Evolutionary conservation across 2,329 filamentous ascomycete genomes (phyloP).

Genomic region (Trichoderma citrinoviride): DNA sequence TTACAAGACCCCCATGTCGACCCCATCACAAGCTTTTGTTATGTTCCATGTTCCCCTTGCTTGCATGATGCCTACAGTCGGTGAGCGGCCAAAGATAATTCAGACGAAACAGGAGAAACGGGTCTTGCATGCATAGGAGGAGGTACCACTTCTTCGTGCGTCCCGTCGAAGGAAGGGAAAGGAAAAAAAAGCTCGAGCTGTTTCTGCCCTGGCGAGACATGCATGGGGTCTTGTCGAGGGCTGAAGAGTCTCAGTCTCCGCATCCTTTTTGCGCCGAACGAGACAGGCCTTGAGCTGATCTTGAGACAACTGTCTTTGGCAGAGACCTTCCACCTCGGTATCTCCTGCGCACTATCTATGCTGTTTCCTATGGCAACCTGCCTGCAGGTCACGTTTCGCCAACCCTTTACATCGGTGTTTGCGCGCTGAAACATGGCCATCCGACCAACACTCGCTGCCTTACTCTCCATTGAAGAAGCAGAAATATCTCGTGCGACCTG

Average conservation of each 20-base stretch:
- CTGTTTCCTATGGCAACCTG: neutral
- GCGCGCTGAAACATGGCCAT: neutral
- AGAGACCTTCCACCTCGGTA: neutral
- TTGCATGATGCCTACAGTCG: slow-evolving; percentile 8
- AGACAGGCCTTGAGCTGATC: neutral
- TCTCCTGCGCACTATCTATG: no score
- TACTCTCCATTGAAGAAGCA: neutral
- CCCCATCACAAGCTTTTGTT: neutral
- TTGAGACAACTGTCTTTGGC: neutral
- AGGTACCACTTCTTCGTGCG: neutral
- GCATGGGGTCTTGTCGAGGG: neutral
- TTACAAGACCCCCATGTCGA: neutral
- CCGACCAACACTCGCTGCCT: neutral
- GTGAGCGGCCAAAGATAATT: slow-evolving; percentile 10
- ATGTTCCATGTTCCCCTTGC: slow-evolving; percentile 16
- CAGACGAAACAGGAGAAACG: slow-evolving; percentile 20
- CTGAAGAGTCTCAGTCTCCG: slow-evolving; percentile 7
- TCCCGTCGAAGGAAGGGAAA: neutral
- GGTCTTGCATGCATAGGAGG: neutral
- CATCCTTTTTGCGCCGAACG: neutral
- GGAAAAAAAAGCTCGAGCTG: neutral
- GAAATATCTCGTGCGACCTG: neutral
- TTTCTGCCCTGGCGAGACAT: slow-evolving; percentile 1
- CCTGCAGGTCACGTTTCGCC: neutral
- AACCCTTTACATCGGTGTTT: neutral